Evolutionary conservation across 139 green algal species (phyloP), one percentile per base, ranked within the genome.

Genomic region (Micractinium sp.): DNA sequence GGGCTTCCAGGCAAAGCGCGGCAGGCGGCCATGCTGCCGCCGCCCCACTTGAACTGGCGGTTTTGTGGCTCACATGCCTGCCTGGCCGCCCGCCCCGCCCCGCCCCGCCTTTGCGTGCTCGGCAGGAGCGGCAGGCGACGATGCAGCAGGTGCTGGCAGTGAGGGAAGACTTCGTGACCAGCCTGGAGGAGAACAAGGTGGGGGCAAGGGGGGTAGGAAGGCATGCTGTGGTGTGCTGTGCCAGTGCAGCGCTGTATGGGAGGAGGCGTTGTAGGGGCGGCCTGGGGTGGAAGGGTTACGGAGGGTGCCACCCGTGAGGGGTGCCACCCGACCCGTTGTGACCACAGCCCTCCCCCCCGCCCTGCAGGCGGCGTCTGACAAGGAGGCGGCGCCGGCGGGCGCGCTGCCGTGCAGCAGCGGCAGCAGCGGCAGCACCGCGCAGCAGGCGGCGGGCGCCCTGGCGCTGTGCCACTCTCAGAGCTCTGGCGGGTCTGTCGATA

Each of bases 131-230:
- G 71, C 71, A 89, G 27, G 15, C 25, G 9, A 23, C 39, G 33
- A 89, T 89, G 85, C 27, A 89, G 56, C 36, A 67, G 36, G 85
- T 89, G 85, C 75, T 89, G 75, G 38, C 13, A 23, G 79, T 93
- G 79, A 56, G 79, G 15, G 78, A 90, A 35, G 63, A 85, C 53
- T 90, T 86, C 47, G 80, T 94, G 38, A 27, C 41, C 29, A 87
- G 94, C 88, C 77, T 96, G 78, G 61, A 94, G 66, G 77, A 81
- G 4, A 85, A 82, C 61, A 88, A 88, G 85, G 90, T 22, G 91
- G 90, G 78, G 78, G 38, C 29, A 53, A 27, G 63, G 14, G 63
- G 20, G 60, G 60, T 67, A 16, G 14, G 60, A 16, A 67, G 60
- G 60, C 20, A 27, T 25, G 20, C 14, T 29, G 56, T 20, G 60